These are phyloP conservation scores for Mycogone perniciosa DNA, from an alignment of 2,329 filamentous ascomycete genomes.

Conservation along the genomic window DNA sequence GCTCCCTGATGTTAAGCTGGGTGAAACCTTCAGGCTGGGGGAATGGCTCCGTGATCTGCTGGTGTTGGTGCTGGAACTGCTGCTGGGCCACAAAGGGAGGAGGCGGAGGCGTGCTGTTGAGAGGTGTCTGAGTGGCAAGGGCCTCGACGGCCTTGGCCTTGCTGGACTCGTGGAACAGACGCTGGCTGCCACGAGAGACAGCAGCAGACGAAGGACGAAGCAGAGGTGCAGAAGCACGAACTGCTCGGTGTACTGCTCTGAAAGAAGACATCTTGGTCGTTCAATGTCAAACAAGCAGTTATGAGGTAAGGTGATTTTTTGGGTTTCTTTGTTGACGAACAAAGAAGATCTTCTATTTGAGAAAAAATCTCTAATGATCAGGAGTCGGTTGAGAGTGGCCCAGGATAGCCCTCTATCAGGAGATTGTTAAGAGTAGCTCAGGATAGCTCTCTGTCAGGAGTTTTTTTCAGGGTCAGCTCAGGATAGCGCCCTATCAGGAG, in stretches of 20 bases:
- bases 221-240: constrained; percentile 13
- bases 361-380: constrained; percentile 9
- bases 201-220: constrained; percentile 5
- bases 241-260: constrained; percentile 13
- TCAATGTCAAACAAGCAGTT: neutral
- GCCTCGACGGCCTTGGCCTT: constrained; percentile 18
- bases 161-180: constrained; percentile 20
- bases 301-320: constrained; percentile 5
- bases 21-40: constrained; percentile 3
- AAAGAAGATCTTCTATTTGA: constrained; percentile 10
- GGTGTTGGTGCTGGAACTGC: neutral
- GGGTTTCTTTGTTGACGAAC: neutral
- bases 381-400: constrained; percentile 13
- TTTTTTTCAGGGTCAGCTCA: constrained; percentile 4
- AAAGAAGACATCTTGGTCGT: constrained; percentile 13
- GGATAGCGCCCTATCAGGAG: constrained; percentile 5
- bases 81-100: constrained; percentile 1
- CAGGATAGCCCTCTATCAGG: constrained; percentile 10
- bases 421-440: constrained; percentile 14
- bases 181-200: constrained; percentile 4
- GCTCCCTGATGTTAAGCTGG: constrained; percentile 20
- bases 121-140: constrained; percentile 11
- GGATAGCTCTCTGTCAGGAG: constrained; percentile 17
- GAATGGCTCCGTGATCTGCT: constrained; percentile 2
- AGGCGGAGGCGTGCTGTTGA: constrained; percentile 7